phyloP scores from a whole-genome alignment of 1,284 basidiomycete species.

The Austroboletus novae-zelandiae region DNA sequence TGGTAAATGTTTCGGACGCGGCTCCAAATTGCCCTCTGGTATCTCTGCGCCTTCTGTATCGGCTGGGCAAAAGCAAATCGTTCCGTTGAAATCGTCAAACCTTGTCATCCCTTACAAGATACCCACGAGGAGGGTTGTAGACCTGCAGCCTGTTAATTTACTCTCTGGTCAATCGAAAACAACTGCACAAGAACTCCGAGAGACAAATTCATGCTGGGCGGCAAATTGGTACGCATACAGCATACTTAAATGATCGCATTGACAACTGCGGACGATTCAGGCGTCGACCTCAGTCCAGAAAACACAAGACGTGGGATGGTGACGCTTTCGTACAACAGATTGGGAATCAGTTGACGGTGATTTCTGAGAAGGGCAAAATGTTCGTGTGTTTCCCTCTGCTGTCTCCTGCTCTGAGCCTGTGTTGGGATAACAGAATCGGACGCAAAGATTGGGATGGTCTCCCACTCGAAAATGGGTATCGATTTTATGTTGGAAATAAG shows the following conservation, averaged over 20 bases:
- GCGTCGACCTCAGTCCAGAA: constrained; percentile 76
- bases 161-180: constrained; percentile 18
- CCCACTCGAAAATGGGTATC: constrained; percentile 48
- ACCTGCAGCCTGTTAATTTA: constrained; percentile 44
- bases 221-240: constrained; percentile 57
- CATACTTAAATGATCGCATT: background rate
- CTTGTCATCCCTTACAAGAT: constrained; percentile 29
- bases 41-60: constrained; percentile 6
- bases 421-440: constrained; percentile 50
- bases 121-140: constrained; percentile 32
- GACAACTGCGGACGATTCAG: constrained; percentile 35
- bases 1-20: constrained; percentile 58
- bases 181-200: constrained; percentile 5
- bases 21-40: constrained; percentile 24
- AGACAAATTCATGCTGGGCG: constrained; percentile 52
- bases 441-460: constrained; percentile 61
- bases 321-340: constrained; percentile 60
- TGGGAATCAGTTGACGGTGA: constrained; percentile 53
- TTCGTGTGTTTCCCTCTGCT: constrained; percentile 28
- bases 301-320: constrained; percentile 90
- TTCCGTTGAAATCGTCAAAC: constrained; percentile 40
- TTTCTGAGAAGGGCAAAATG: constrained; percentile 71
- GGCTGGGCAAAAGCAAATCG: constrained; percentile 41
- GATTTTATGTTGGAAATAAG: constrained; percentile 52
- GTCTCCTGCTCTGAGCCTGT: constrained; percentile 11